Percentiles rank a stretch among this genome's conserved stretches.
Conservation (phyloP, 2,329 filamentous ascomycete species). For the Nannizziopsis barbatae region DNA sequence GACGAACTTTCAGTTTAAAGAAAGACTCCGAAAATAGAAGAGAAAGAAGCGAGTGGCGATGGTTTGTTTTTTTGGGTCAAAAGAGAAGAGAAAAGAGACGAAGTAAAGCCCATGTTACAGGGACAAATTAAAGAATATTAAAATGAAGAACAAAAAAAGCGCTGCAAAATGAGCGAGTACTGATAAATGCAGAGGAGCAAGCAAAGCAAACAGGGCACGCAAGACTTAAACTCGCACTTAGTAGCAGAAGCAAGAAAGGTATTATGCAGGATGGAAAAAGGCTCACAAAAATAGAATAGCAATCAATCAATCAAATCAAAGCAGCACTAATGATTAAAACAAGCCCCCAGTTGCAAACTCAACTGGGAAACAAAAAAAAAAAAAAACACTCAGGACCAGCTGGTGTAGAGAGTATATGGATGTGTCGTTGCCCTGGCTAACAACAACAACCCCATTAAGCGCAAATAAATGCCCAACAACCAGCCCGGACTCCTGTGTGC, state of each 20-base stretch:
- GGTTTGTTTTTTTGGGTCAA: not conserved
- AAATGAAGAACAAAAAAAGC: not conserved
- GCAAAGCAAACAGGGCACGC: too few species aligned
- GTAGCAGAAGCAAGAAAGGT: not conserved
- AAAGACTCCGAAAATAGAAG: not conserved
- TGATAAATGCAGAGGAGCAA: not conserved
- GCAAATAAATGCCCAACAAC: conserved; percentile 24
- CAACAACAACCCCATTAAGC: conserved; percentile 23
- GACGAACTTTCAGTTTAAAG: not conserved
- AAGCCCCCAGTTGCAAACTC: too few species aligned
- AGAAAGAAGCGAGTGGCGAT: not conserved
- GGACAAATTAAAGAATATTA: conserved; percentile 6
- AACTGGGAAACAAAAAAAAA: conserved; percentile 16
- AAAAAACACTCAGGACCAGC: conserved; percentile 37
- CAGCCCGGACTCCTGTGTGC: conserved; percentile 37
- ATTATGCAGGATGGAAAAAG: not conserved
- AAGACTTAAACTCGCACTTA: too few species aligned
- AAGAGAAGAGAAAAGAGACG: not conserved
- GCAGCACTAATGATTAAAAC: conserved; percentile 21
- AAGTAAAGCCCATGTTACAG: not conserved
- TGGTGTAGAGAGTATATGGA: conserved; percentile 32
- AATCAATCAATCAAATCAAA: too few species aligned
- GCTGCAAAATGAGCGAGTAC: not conserved
- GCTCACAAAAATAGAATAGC: too few species aligned
- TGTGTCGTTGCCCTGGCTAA: conserved; percentile 27